A percentile compares a stretch with the other conserved stretches of the same genome.
phyloP scores from a whole-genome alignment of 2,329 filamentous ascomycete genomes.

The Epichloe brachyelytri region DNA sequence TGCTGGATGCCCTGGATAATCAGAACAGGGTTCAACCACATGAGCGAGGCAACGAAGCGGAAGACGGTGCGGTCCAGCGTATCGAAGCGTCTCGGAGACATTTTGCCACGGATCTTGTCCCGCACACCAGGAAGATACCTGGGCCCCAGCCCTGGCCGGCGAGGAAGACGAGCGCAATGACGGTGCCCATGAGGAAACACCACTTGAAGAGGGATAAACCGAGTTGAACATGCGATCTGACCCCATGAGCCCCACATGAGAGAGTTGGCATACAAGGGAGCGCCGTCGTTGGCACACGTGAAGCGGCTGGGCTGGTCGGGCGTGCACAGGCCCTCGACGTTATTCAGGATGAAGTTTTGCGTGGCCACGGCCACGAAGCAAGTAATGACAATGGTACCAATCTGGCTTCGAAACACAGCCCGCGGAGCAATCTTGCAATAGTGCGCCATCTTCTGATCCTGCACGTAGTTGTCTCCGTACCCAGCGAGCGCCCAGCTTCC shows the following conservation, averaged over 20 bases:
- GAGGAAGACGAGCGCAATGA: constrained; percentile 23
- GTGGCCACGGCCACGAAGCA: constrained; percentile 33
- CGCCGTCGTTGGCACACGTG: constrained; percentile 34
- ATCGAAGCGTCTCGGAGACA: constrained; percentile 20
- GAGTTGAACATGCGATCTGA: constrained; percentile 31
- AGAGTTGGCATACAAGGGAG: constrained; percentile 25
- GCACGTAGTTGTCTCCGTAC: constrained; percentile 28
- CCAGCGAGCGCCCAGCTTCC: constrained; percentile 15
- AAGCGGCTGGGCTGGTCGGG: constrained; percentile 26
- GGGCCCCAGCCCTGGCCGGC: constrained; percentile 8
- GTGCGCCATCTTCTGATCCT: constrained; percentile 38
- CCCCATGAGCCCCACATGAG: constrained; percentile 36
- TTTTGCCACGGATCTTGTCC: constrained; percentile 14
- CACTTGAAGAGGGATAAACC: constrained; percentile 26
- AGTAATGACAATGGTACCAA: constrained; percentile 30
- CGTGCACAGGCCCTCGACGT: constrained; percentile 19
- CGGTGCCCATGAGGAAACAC: constrained; percentile 29
- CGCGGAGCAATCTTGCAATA: constrained; percentile 37
- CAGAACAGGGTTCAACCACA: constrained; percentile 29
- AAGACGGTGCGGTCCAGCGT: constrained; percentile 25
- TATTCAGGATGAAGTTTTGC: constrained; percentile 28
- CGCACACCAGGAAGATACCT: constrained; percentile 18
- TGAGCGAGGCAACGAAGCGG: constrained; percentile 23
- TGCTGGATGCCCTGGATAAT: constrained; percentile 29
- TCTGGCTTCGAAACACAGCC: constrained; percentile 34